Base-by-base conservation (phyloP, 2,329 filamentous ascomycete species). In the Scolecobasidium constrictum region DNA sequence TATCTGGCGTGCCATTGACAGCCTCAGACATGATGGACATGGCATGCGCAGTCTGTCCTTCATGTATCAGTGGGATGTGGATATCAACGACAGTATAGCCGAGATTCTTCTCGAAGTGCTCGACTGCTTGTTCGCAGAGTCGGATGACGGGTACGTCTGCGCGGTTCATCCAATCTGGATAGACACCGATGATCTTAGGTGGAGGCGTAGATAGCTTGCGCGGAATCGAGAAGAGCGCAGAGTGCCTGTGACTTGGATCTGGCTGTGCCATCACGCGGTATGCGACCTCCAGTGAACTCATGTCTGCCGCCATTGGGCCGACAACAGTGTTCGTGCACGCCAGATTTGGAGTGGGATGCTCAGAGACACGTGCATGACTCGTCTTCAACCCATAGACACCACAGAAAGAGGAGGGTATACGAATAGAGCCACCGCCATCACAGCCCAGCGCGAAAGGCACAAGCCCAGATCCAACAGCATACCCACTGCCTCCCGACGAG, bases 311-410 rank as follows among this genome's bases (percentile, higher is more conserved):
- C 53, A 94, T 73, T 5, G 88, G 87, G 0, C 86, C 85, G 5
- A 75, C 67, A 13, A 92, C 81, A 44, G 73, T 76, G 23, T 77
- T 78, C 0, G 74, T 81, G 23, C 71, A 68, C 19, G 73, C 73
- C 40, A 77, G 68, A 45, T 75, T 75, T 12, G 68, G 61, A 1
- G 75, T 72, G 0, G 82, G 82, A 3, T 68, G 66, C 38, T 48
- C 68, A 35, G 73, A 73, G 4, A 83, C 73, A 28, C 86, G 79
- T 53, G 81, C 75, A 56, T 92, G 82, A 0, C 77, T 80, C 1
- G 85, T 69, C 61, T 94, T 94, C 46, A 94, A 69, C 2, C 86
- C 86, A 60, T 82, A 94, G 17, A 86, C 65, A 38, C 86, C 85
- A 57, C 85, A 92, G 64, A 83, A 90, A 22, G 73, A 71, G 1